phyloP scores from a whole-genome alignment of 805 yeast species.

The Kuraishia molischiana region DNA sequence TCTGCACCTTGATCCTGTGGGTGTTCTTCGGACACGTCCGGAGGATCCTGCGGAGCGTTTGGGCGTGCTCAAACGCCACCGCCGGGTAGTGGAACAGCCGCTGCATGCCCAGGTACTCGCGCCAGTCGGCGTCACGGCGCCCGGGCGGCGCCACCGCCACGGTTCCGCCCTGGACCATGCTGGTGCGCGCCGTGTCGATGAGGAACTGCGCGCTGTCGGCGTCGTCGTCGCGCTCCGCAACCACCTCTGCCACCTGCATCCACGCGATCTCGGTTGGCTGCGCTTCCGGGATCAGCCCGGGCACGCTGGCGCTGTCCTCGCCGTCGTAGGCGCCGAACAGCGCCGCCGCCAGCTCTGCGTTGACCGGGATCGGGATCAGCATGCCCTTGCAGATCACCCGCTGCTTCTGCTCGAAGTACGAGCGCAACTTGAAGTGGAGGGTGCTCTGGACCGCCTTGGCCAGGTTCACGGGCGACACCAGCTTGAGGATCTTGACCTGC shows the following conservation, averaged over 20 bases:
- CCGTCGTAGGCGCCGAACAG: constrained; percentile 28
- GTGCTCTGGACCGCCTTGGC: constrained; percentile 53
- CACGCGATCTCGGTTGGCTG: constrained; percentile 71
- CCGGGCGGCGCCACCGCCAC: constrained; percentile 28
- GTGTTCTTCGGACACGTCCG: constrained; percentile 33
- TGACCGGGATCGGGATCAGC: constrained; percentile 68
- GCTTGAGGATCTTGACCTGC: constrained; percentile 54
- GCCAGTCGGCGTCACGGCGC: constrained; percentile 1
- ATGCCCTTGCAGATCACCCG: constrained; percentile 61
- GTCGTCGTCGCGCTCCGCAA: constrained; percentile 17
- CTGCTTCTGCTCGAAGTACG: constrained; percentile 44
- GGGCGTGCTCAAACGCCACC: constrained; percentile 35
- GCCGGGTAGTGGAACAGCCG: constrained; percentile 7
- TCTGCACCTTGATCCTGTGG: constrained; percentile 31
- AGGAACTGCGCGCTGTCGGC: constrained; percentile 29
- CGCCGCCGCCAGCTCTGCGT: constrained; percentile 53
- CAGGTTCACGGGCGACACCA: constrained; percentile 61
- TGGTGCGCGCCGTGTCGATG: constrained; percentile 60
- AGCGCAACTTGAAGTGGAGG: constrained; percentile 50
- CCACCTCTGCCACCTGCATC: constrained; percentile 61
- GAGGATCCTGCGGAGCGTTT: constrained; percentile 41
- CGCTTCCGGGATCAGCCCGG: constrained; percentile 43
- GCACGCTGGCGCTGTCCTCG: constrained; percentile 13
- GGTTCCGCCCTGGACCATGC: constrained; percentile 60
- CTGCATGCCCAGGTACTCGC: constrained; percentile 9